These are phyloP conservation scores for Jatropha multifida DNA, from an alignment of 441 rosid species.

Conservation along the genomic window DNA sequence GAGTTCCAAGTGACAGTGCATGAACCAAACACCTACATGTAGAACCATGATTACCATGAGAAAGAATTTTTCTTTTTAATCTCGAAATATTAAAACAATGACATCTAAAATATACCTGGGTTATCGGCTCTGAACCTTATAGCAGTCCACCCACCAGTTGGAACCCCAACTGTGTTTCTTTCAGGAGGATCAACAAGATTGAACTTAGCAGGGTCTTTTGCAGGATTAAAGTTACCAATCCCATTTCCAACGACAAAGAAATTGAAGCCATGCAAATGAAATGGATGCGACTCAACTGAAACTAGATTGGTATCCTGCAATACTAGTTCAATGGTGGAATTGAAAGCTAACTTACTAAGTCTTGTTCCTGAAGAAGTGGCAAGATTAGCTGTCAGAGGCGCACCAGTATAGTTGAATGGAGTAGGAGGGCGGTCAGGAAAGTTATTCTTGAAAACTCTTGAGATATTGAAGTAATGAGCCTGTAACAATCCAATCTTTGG, in stretches of 20 bases:
- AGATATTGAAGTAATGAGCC: no score
- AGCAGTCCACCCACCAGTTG: neutral
- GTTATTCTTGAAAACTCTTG: neutral
- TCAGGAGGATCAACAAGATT: neutral
- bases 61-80: neutral
- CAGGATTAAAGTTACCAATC: neutral
- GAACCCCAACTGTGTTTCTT: neutral
- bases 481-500: no score
- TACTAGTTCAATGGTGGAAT: neutral
- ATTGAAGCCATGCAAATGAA: neutral
- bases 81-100: no score
- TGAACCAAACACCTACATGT: neutral
- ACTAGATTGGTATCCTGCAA: neutral
- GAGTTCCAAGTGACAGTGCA: conserved; percentile 29
- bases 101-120: neutral
- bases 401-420: neutral
- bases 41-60: neutral
- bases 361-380: no score
- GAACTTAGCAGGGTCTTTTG: neutral
- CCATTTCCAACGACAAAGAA: neutral
- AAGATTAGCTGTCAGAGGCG: no score
- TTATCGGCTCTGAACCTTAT: neutral
- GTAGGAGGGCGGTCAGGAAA: neutral
- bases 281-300: neutral
- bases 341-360: no score